Conservation (phyloP, 352 stramenopile genomes). For the Phytopythium helicoides region DNA sequence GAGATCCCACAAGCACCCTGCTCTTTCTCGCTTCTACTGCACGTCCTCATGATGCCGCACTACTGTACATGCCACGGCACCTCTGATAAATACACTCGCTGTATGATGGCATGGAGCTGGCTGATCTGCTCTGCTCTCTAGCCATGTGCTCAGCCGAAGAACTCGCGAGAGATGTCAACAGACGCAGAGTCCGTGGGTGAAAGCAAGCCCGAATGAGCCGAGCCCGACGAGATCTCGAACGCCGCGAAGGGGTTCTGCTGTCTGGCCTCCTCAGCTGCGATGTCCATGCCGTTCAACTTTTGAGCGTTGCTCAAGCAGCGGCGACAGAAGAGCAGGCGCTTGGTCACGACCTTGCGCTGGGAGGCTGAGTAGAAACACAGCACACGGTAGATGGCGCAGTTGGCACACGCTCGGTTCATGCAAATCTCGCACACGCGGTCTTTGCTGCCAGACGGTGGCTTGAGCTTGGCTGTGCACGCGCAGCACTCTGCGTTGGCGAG, state of each 20-base stretch:
- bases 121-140: no score
- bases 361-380: slow-evolving; percentile 21
- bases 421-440: slow-evolving; percentile 6
- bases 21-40: no score
- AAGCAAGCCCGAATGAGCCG: slow-evolving; percentile 17
- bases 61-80: no score
- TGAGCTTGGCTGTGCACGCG: background rate
- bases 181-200: slow-evolving; percentile 32
- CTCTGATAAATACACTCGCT: slow-evolving; percentile 1
- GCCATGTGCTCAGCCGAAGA: slow-evolving; percentile 22
- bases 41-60: no score
- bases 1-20: no score
- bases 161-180: slow-evolving; percentile 30
- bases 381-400: slow-evolving; percentile 17
- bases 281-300: slow-evolving; percentile 16
- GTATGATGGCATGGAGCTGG: no score
- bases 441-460: background rate
- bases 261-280: slow-evolving; percentile 26
- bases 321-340: slow-evolving; percentile 22
- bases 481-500: background rate
- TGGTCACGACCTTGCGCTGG: slow-evolving; percentile 15
- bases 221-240: slow-evolving; percentile 20
- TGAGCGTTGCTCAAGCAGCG: slow-evolving; percentile 19
- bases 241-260: slow-evolving; percentile 25
- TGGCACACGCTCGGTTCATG: slow-evolving; percentile 3